These are phyloP conservation scores for Gloeopeniophorella convolvens DNA, from an alignment of 768 basidiomycete genomes.

Conservation along the genomic window DNA sequence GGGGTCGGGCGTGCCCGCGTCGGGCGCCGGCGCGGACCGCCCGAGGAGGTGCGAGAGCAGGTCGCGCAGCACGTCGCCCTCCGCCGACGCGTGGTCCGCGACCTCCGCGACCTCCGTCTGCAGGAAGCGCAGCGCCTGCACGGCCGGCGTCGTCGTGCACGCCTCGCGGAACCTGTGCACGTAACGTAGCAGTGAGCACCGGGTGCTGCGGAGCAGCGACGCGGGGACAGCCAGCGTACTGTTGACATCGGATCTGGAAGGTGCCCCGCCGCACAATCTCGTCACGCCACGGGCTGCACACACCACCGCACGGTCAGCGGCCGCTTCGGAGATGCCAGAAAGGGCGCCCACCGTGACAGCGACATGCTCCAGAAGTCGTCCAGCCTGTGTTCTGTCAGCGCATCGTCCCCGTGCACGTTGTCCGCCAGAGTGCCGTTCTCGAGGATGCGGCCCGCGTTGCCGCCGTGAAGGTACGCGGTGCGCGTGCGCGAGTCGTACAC, in stretches of 20 bases:
- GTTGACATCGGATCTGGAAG: constrained; percentile 63
- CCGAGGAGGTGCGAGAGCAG: constrained; percentile 59
- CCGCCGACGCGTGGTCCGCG: constrained; percentile 59
- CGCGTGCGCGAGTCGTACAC: constrained; percentile 58
- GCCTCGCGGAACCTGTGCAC: constrained; percentile 69
- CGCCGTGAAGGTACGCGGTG: constrained; percentile 66
- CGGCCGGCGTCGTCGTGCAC: constrained; percentile 54
- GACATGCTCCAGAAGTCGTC: constrained; percentile 79
- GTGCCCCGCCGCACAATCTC: constrained; percentile 60
- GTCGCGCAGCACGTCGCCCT: constrained; percentile 61
- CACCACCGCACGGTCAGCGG: background rate
- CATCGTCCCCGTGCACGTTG: constrained; percentile 14
- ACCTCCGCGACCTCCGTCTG: constrained; percentile 63
- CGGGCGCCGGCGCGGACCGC: constrained; percentile 24
- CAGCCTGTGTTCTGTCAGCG: constrained; percentile 32
- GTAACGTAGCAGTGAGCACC: too few species aligned
- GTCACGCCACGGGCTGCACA: constrained; percentile 48
- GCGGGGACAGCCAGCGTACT: constrained; percentile 39
- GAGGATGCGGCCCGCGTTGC: constrained; percentile 50
- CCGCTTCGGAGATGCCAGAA: background rate
- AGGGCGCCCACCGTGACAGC: constrained; percentile 46
- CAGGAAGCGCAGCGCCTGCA: constrained; percentile 66
- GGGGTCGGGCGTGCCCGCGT: background rate
- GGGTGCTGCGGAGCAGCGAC: background rate
- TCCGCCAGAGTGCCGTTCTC: constrained; percentile 19